Base-by-base conservation (phyloP, 331 rosid genomes). In the Spiraea crenata region DNA sequence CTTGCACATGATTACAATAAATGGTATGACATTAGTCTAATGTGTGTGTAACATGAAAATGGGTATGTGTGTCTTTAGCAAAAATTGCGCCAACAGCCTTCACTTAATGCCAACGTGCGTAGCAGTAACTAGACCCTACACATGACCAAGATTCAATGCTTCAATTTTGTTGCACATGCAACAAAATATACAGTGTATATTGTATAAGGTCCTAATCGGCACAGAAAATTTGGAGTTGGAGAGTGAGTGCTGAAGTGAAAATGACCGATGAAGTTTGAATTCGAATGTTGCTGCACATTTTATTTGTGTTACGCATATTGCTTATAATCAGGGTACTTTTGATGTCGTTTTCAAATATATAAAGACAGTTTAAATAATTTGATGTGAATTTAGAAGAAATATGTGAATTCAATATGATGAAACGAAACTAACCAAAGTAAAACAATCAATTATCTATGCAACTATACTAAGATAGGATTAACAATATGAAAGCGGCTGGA, bases 71-170 rank as follows among this genome's bases (percentile, higher is more conserved):
- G 82, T 78, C 72, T 77, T 25, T 61, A 74, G 90, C 89, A 69
- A 74, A 87, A 80, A 72, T 79, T 84, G 88, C 87, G 93, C 80
- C 87, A 88, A 84, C 83, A 83, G 79, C 72, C 77, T 67, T 71
- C 83, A 89, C 86, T 91, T 73, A 92, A 89, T 83, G 93, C 87
- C 78, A 79, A 83, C 93, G 85, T 85, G 93, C 81, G 71, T 31
- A 25, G 96, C 80, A 91, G 84, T 87, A 82, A 92, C 79, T 85
- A 84, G 85, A 74, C 74, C 81, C 31, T 2, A 81, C 87, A 81
- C 88, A 77, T 79, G 89, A 84, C 56, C 64, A 56, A 66, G 79
- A 78, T 83, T 85, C 14, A 89, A 81, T 84, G 90, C 86, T 70
- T 79, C 71, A 63, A 77, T 47, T 85, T 25, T 69, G 68, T 52